phyloP scores from a whole-genome alignment of 164 flowering plant species.

The Vitis rupestris region DNA sequence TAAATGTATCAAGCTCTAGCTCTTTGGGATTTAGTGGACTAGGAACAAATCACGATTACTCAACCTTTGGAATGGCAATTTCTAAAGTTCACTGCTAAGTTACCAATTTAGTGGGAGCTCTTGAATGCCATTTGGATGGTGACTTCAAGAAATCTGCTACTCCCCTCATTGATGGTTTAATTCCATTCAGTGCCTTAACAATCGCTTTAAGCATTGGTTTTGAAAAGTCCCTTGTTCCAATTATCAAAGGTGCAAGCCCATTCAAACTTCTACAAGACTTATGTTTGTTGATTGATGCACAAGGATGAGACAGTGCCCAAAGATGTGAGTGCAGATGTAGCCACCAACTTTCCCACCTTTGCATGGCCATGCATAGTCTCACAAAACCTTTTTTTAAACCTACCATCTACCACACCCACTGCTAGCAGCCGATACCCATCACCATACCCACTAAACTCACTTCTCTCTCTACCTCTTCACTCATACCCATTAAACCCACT shows the following conservation, averaged over 20 bases:
- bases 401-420: no score
- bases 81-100: conserved; percentile 1
- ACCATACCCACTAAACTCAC: no score
- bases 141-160: conserved; percentile 8
- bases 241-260: conserved; percentile 36
- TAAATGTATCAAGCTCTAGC: conserved; percentile 12
- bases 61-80: not conserved
- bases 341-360: no score
- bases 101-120: conserved; percentile 7
- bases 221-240: conserved; percentile 22
- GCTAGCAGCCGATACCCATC: no score
- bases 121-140: conserved; percentile 16
- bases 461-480: no score
- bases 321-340: no score
- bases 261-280: conserved; percentile 55
- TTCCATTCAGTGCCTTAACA: conserved; percentile 12
- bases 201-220: conserved; percentile 14
- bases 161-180: conserved; percentile 7
- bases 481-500: no score
- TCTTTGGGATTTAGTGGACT: conserved; percentile 15
- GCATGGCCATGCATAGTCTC: no score
- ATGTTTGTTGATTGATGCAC: no score
- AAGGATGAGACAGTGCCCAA: no score
- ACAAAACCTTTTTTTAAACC: no score
- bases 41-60: conserved; percentile 18